Percentiles rank a stretch among this genome's conserved stretches.
phyloP scores from a whole-genome alignment of 2,329 filamentous ascomycete genomes.

The Microsporum canis region DNA sequence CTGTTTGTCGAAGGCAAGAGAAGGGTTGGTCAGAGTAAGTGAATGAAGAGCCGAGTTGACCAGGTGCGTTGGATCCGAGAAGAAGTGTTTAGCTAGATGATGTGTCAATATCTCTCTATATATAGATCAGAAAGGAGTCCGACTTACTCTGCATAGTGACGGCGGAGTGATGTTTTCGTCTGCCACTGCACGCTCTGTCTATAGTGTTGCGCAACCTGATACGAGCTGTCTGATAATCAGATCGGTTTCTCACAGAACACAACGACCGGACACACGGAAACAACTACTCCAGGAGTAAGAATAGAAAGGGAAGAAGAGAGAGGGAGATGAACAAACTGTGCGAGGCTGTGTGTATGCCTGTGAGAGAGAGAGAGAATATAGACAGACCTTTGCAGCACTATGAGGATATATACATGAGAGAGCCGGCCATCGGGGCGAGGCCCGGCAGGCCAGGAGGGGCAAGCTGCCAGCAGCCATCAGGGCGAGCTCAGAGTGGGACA shows the following conservation, averaged over 20 bases:
- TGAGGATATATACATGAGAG: neutral
- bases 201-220: neutral
- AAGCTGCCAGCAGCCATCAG: neutral
- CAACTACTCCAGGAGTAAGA: neutral
- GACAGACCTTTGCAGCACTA: neutral
- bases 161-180: neutral
- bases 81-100: constrained; percentile 61
- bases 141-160: constrained; percentile 28
- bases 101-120: constrained; percentile 8
- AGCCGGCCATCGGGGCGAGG: neutral
- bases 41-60: constrained; percentile 66
- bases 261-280: neutral
- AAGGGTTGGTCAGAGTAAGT: constrained; percentile 73
- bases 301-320: neutral
- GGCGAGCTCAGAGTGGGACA: constrained; percentile 1
- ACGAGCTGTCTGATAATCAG: neutral
- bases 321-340: too few relatives aligned
- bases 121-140: neutral
- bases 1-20: constrained; percentile 60
- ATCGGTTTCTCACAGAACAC: neutral
- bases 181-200: neutral
- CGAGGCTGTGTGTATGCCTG: neutral
- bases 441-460: constrained; percentile 1
- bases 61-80: constrained; percentile 69
- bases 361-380: neutral